A percentile compares a stretch with the other conserved stretches of the same genome.
phyloP scores from a whole-genome alignment of 1,139 yeast species.

The Zygotorulaspora mrakii region DNA sequence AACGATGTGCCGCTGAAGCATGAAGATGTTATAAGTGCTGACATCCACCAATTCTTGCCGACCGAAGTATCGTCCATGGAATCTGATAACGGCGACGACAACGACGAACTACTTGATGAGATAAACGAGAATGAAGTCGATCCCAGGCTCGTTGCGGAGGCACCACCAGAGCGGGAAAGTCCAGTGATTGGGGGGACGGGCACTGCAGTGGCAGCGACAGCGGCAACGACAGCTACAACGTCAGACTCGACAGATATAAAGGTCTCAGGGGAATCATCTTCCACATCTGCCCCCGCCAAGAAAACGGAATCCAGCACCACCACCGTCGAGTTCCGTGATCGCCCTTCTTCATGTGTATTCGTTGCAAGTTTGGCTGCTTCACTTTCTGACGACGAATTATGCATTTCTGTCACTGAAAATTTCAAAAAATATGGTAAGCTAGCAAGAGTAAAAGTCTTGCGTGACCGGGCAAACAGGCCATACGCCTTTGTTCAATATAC shows the following conservation, averaged over 20 bases:
- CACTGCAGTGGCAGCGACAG: neutral
- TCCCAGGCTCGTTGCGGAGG: neutral
- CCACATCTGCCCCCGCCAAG: neutral
- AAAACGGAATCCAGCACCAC: neutral
- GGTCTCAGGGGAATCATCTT: too few relatives aligned
- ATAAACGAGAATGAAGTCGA: conserved; percentile 18
- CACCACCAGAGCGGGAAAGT: neutral
- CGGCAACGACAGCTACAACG: conserved; percentile 1
- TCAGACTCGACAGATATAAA: too few relatives aligned
- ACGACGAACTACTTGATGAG: conserved; percentile 16
- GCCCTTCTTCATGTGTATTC: conserved; percentile 85
- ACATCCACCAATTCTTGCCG: conserved; percentile 21
- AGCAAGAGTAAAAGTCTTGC: conserved; percentile 73
- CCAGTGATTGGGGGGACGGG: too few relatives aligned
- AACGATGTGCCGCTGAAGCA: conserved; percentile 9
- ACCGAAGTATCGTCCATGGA: conserved; percentile 22
- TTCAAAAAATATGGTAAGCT: conserved; percentile 67
- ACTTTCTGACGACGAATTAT: conserved; percentile 64
- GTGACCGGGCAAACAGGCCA: conserved; percentile 81
- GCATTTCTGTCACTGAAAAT: conserved; percentile 61
- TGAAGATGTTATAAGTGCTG: conserved; percentile 24
- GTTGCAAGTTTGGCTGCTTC: conserved; percentile 74
- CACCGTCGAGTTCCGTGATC: conserved; percentile 35
- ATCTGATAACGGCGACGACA: conserved; percentile 18
- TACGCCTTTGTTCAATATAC: conserved; percentile 91